phyloP scores from a whole-genome alignment of 441 rosid genomes.

The Lagerstroemia fauriei region DNA sequence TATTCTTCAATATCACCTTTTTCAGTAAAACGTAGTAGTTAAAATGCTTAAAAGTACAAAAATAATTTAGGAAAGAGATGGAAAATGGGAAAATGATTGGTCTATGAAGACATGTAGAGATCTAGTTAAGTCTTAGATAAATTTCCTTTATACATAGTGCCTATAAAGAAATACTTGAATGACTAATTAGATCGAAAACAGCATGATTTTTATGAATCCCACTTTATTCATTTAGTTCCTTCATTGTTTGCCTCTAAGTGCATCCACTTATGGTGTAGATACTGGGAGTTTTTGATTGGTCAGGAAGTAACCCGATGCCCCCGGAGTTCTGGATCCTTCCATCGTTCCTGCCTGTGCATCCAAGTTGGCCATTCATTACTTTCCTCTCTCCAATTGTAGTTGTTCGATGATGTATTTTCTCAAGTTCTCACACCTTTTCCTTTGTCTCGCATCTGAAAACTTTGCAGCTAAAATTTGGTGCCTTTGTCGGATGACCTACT shows the following conservation, averaged over 20 bases:
- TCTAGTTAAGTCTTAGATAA: no score
- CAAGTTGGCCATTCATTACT: conserved; percentile 11
- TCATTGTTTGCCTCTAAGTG: background rate
- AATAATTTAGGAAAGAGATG: no score
- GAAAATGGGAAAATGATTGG: no score
- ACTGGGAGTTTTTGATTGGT: conserved; percentile 25
- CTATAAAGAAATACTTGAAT: no score
- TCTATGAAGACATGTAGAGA: no score
- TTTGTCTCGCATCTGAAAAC: background rate
- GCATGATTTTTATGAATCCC: no score
- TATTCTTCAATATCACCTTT: no score
- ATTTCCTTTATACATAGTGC: no score
- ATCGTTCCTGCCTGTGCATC: conserved; percentile 31
- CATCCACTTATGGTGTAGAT: background rate
- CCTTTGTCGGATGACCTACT: conserved; percentile 29
- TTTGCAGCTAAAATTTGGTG: conserved; percentile 33
- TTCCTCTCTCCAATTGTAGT: background rate
- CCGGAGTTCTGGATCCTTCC: conserved; percentile 36
- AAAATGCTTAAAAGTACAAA: background rate
- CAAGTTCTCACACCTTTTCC: background rate
- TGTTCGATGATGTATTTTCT: background rate
- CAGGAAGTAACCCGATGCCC: conserved; percentile 35
- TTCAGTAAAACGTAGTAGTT: background rate
- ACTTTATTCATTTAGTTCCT: background rate
- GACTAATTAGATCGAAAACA: no score